Base-by-base conservation (phyloP, 805 yeast species). In the Yamadazyma olivae region DNA sequence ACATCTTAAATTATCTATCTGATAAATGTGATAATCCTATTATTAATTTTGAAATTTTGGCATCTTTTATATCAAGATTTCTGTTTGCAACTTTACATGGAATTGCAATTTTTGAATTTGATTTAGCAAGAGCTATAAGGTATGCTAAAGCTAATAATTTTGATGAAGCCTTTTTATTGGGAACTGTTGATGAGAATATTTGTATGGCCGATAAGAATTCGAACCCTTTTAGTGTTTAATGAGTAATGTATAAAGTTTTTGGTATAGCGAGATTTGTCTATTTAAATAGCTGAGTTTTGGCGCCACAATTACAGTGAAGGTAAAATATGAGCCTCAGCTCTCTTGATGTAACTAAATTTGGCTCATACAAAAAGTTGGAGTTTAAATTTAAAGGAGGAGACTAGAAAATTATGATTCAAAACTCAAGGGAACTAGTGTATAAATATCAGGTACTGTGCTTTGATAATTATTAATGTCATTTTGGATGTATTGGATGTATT, bases 51-150 rank as follows among this genome's bases (percentile, higher is more conserved):
- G 32, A 20, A 3, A 8, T 34, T 12, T 9, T 34, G 8, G 19
- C 27, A 5, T 20, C 32, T 3, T 28, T 34, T 22, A 27, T 34
- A 12, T 13, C 32, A 15, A 27, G 32, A 13, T 34, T 20, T 14
- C 19, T 15, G 27, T 34, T 34, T 34, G 37, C 37, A n/a, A 27
- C 37, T 9, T 6, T 6, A 4, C 4, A 16, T 21, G 37, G 37
- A n/a, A 13, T 28, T 15, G 32, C 32, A 5, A 21, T 28, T 15
- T 34, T 19, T 23, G 37, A 34, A 18, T 12, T 12, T 13, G 37
- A 34, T 18, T 17, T 34, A 8, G 8, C 16, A 20, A 27, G 32
- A 22, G 17, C 27, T 8, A 6, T 34, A 4, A 19, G 23, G 19
- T 22, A 27, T 14, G 32, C 32, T 6, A 9, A 14, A 5, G 14